A percentile compares a stretch with the other conserved stretches of the same genome.
These are phyloP conservation scores for Linnemannia zychae DNA, from an alignment of 192 early-diverging fungal genomes.

Conservation along the genomic window DNA sequence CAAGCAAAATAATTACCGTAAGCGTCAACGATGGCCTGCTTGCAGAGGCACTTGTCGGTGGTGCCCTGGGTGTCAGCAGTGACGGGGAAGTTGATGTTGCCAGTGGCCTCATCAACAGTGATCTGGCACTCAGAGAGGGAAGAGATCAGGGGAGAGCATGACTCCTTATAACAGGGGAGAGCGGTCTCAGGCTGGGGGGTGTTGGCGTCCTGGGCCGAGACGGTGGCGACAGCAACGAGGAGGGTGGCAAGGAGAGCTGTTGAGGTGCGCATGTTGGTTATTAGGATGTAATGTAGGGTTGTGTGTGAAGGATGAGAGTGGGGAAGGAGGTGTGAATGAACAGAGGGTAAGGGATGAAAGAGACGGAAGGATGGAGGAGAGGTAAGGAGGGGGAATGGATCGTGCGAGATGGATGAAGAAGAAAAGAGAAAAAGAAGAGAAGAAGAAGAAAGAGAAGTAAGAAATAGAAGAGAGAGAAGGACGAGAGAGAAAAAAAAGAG, in stretches of 20 bases:
- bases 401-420: constrained; percentile 7
- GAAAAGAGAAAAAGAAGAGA: constrained; percentile 12
- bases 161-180: constrained; percentile 45
- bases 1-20: constrained; percentile 27
- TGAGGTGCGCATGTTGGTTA: constrained; percentile 42
- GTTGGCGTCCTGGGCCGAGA: constrained; percentile 31
- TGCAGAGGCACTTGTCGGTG: constrained; percentile 57
- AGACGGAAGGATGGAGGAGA: constrained; percentile 6
- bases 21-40: constrained; percentile 41
- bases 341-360: neutral
- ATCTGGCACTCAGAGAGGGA: constrained; percentile 35
- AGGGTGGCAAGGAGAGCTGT: constrained; percentile 16
- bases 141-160: constrained; percentile 33
- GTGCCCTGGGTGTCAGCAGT: constrained; percentile 16
- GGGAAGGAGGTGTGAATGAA: neutral
- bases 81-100: constrained; percentile 53
- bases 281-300: neutral
- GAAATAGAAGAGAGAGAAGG: constrained; percentile 1
- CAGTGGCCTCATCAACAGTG: constrained; percentile 34
- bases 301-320: neutral
- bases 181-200: constrained; percentile 21
- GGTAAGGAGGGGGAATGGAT: constrained; percentile 11
- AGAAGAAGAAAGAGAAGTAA: neutral
- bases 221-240: constrained; percentile 24
- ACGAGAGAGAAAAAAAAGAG: neutral